phyloP scores from a whole-genome alignment of 2,329 filamentous ascomycete species.

The Aspergillus hortae region DNA sequence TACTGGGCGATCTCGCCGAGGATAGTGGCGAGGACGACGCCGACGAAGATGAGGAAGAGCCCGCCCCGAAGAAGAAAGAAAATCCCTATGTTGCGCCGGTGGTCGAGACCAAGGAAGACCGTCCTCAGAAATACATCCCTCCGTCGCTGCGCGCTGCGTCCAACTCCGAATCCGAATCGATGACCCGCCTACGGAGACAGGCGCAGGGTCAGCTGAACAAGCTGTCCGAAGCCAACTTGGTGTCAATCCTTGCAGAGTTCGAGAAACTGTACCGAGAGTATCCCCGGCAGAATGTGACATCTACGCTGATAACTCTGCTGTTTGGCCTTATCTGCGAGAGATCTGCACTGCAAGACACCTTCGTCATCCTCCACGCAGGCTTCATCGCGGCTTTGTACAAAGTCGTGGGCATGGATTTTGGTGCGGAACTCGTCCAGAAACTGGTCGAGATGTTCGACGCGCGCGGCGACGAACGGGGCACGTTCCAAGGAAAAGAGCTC shows the following conservation, averaged over 20 bases:
- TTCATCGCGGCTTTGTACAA: conserved; percentile 88
- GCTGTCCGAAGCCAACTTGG: conserved; percentile 83
- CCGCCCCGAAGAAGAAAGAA: conserved; percentile 57
- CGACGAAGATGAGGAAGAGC: conserved; percentile 40
- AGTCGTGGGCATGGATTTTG: conserved; percentile 82
- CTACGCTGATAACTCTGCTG: conserved; percentile 71
- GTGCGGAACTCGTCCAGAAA: conserved; percentile 77
- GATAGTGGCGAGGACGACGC: conserved; percentile 24
- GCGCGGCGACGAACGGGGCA: conserved; percentile 51
- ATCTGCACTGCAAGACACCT: conserved; percentile 77
- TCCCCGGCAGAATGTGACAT: conserved; percentile 83
- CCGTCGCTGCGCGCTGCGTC: conserved; percentile 70
- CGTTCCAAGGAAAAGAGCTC: conserved; percentile 54
- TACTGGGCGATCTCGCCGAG: conserved; percentile 22
- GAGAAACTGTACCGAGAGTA: conserved; percentile 80
- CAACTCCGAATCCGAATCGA: conserved; percentile 62
- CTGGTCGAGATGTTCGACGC: conserved; percentile 72
- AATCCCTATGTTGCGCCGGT: conserved; percentile 85
- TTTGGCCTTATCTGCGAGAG: conserved; percentile 76
- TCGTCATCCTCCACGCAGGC: conserved; percentile 84
- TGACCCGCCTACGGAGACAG: conserved; percentile 70
- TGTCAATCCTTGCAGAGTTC: conserved; percentile 77
- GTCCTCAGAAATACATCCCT: conserved; percentile 74
- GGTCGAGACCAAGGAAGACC: conserved; percentile 38
- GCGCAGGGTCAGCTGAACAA: conserved; percentile 88